Percentiles rank a stretch among this genome's conserved stretches.
phyloP scores from a whole-genome alignment of 1,139 yeast genomes.

The Geotrichum macrosporum region DNA sequence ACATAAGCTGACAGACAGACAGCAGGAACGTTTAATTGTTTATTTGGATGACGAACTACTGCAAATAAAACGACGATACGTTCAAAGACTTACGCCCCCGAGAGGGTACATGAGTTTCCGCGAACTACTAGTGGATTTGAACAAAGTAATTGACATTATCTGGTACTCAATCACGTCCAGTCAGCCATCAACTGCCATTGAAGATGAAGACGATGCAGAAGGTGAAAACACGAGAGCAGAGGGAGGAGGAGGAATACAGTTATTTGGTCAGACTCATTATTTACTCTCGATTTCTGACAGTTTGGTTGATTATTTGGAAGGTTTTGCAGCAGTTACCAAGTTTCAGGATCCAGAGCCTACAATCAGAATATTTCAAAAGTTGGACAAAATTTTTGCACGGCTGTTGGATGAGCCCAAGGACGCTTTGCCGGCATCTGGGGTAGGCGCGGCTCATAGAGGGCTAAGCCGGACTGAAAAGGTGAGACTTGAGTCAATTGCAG shows the following conservation, averaged over 20 bases:
- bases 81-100: slow-evolving; percentile 17
- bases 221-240: too few species aligned
- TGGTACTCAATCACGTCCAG: slow-evolving; percentile 50
- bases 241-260: too few species aligned
- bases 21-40: slow-evolving; percentile 13
- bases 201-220: neutral
- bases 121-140: slow-evolving; percentile 46
- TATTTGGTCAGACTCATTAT: slow-evolving; percentile 58
- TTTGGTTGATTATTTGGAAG: slow-evolving; percentile 49
- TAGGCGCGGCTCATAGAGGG: slow-evolving; percentile 3
- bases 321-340: slow-evolving; percentile 20
- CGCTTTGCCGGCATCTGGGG: too few species aligned
- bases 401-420: slow-evolving; percentile 22
- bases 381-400: slow-evolving; percentile 29
- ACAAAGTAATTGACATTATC: slow-evolving; percentile 47
- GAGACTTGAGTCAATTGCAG: slow-evolving; percentile 31
- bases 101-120: slow-evolving; percentile 40
- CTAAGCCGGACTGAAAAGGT: slow-evolving; percentile 30
- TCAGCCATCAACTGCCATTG: slow-evolving; percentile 16
- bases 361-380: slow-evolving; percentile 22
- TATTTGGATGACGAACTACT: slow-evolving; percentile 17
- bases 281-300: slow-evolving; percentile 61
- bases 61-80: slow-evolving; percentile 21
- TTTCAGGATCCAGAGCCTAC: slow-evolving; percentile 18
- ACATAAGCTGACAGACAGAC: slow-evolving; percentile 18